Base-by-base conservation (phyloP, 2,329 filamentous ascomycete genomes). In the Dothideomycetidae sp. region DNA sequence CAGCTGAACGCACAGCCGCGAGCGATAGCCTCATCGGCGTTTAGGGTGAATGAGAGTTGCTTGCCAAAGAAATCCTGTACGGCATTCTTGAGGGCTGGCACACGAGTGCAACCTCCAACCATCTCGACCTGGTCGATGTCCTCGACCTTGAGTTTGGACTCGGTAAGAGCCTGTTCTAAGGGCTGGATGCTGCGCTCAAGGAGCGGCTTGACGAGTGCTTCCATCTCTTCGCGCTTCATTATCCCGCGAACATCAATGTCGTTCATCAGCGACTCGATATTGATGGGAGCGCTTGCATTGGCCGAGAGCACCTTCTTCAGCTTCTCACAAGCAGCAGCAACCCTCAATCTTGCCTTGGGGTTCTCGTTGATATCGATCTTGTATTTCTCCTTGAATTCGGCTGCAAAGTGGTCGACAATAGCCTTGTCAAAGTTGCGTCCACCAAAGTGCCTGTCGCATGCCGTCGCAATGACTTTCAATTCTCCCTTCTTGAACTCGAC, bases 231-330 rank as follows among this genome's bases (percentile, higher is more conserved):
- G 46, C 90, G 81, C 59, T 88, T 94, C 55, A 98, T 71, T 71
- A 93, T 80, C 43, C 80, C 69, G 37, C 74, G 75, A 26, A 93
- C 90, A 58, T 98, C 90, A 44, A 93, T 68, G 58, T 98, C 90
- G 62, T 96, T 92, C 86, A 98, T 96, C 50, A 98, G 70, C 23
- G 86, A 94, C 68, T 98, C 90, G 53, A 98, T 92, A 70, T 86
- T 96, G 60, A 98, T 64, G 34, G 88, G 84, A 12, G 88, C 85
- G 55, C 81, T 73, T 50, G 86, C 81, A 67, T 96, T 96, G 57
- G 90, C 90, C 23, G 88, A 96, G 40, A 98, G 70, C 39, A 96
- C 78, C 76, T 96, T 96, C 78, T 98, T 98, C 57, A 93, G 67
- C 73, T 93, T 94, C 72, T 98, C 90, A 39, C 86, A 85, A 40